Conservation (phyloP, 352 stramenopile species). For the Phytophthora fragariaefolia region DNA sequence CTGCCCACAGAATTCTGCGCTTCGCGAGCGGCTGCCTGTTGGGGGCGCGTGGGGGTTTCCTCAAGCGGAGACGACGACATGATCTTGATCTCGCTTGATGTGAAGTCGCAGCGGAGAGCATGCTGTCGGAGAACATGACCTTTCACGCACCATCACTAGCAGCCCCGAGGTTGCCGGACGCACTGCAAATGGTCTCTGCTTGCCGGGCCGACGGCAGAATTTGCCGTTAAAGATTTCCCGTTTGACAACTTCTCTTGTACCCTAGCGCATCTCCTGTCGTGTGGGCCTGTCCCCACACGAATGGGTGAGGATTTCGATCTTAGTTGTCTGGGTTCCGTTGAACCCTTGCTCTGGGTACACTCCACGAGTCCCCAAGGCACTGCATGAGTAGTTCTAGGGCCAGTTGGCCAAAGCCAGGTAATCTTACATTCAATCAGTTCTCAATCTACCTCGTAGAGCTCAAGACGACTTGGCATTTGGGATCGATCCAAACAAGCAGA, state of each 20-base stretch:
- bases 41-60: not conserved
- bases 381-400: not conserved
- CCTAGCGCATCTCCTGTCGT: no score
- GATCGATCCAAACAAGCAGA: constrained; percentile 18
- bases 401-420: not conserved
- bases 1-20: no score
- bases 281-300: no score
- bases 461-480: constrained; percentile 20
- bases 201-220: not conserved
- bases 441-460: constrained; percentile 3
- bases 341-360: not conserved
- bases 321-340: no score
- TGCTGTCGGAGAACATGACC: not conserved
- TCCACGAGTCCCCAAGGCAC: not conserved
- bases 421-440: constrained; percentile 11
- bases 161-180: not conserved
- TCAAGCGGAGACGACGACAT: not conserved
- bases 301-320: no score
- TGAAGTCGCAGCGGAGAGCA: not conserved
- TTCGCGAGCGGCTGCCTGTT: no score
- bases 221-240: constrained; percentile 1
- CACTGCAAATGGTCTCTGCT: not conserved
- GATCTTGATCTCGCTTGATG: not conserved
- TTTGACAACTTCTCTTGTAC: no score
- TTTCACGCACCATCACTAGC: not conserved